Base-by-base conservation (phyloP, 371 early-diverging fungal species). In the Mortierella sp. region DNA sequence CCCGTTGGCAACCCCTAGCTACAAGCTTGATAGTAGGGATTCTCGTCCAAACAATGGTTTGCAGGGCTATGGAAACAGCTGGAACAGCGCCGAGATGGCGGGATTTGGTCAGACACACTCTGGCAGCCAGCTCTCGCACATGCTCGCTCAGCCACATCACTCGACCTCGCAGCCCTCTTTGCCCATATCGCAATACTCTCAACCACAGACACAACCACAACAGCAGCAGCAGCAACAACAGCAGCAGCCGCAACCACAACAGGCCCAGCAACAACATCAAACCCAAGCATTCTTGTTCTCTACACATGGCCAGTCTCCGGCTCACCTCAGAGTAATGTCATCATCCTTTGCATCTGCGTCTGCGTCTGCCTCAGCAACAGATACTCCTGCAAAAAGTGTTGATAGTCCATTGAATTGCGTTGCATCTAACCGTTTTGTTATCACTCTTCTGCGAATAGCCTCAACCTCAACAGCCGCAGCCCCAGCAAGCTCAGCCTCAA, bases 31-130 rank as follows among this genome's bases (percentile, higher is more conserved):
- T 46, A 63, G 39, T 24, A 56, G 69, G 45, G 68, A 68, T 23
- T 47, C 68, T 19, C 46, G 73, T 12, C 67, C 52, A 19, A 27
- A 62, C 54, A 66, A 34, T 51, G 62, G 68, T n/a, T 38, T 68
- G 19, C 74, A 63, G 21, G 53, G 66, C 21, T 74, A 74, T 21
- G 65, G 65, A 4, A 64, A 49, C 39, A 68, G 74, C 69, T 58
- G 45, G 39, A 64, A 50, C 24, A 23, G 69, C 0, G 43, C 74
- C 0, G 74, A 64, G 7, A 64, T 74, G 31, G 28, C 67, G 12
- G 67, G 60, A 2, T 74, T 74, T 54, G 65, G 61, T 1, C 74
- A 68, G 28, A 42, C 74, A 13, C 74, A 74, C 54, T 54, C 73
- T 0, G 16, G 60, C 13, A 54, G 58, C 14, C 74, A 74, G 59